phyloP scores from a whole-genome alignment of 306 rosid genomes.

The Malus sylvestris region DNA sequence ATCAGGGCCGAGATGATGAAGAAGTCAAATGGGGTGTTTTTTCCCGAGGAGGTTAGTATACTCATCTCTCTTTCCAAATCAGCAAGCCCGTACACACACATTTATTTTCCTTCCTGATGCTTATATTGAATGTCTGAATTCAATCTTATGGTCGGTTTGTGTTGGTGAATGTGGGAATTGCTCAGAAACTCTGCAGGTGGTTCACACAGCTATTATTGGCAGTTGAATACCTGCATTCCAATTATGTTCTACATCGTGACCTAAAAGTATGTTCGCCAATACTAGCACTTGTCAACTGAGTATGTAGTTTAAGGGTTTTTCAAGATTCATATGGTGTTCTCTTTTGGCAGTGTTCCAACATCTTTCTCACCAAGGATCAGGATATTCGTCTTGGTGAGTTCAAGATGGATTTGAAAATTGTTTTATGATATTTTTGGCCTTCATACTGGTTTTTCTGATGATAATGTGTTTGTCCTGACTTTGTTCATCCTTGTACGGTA shows the following conservation, averaged over 20 bases:
- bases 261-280: conserved; percentile 53
- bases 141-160: conserved; percentile 17
- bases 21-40: conserved; percentile 71
- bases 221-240: conserved; percentile 86
- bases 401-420: conserved; percentile 4
- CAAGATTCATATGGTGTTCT: conserved; percentile 22
- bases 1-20: conserved; percentile 95
- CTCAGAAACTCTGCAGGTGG: conserved; percentile 97
- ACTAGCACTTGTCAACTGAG: background rate
- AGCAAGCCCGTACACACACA: background rate
- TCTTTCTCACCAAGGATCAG: conserved; percentile 93
- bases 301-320: background rate
- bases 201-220: conserved; percentile 90
- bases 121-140: background rate
- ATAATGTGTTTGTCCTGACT: conserved; percentile 17
- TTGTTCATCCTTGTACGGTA: conserved; percentile 19
- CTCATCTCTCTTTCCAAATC: conserved; percentile 1
- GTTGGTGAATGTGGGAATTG: conserved; percentile 27
- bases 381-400: conserved; percentile 94
- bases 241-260: conserved; percentile 91
- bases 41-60: conserved; percentile 81
- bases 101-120: background rate
- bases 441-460: background rate
- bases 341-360: conserved; percentile 84
- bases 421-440: background rate